Conservation (phyloP, 352 stramenopile species). For the Pythium volutum region DNA sequence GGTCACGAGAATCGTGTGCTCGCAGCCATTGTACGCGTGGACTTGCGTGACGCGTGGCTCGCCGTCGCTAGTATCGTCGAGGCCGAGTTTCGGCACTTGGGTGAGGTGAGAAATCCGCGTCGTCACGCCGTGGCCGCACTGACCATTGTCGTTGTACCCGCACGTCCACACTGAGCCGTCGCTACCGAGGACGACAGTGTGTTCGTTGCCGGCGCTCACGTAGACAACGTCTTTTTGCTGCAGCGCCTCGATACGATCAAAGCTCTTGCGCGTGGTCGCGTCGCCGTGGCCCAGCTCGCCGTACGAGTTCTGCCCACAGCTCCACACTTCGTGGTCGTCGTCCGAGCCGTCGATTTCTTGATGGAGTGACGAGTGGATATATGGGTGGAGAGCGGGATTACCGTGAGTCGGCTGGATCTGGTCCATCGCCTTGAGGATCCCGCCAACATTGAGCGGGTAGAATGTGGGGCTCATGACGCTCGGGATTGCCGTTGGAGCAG, state of each 20-base stretch:
- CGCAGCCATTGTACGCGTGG: constrained; percentile 92
- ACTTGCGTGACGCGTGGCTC: constrained; percentile 61
- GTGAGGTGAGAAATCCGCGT: constrained; percentile 74
- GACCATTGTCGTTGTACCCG: constrained; percentile 94
- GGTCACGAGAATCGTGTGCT: constrained; percentile 87
- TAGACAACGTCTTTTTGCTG: constrained; percentile 79
- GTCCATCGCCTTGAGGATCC: constrained; percentile 43
- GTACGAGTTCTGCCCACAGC: constrained; percentile 94
- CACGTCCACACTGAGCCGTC: constrained; percentile 84
- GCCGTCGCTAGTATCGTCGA: neutral
- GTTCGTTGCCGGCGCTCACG: constrained; percentile 91
- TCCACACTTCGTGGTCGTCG: constrained; percentile 89
- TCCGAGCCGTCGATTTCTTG: constrained; percentile 30
- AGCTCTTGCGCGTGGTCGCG: constrained; percentile 77
- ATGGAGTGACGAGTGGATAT: neutral
- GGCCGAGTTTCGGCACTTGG: constrained; percentile 56
- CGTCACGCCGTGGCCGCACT: constrained; percentile 88
- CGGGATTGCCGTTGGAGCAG: constrained; percentile 13
- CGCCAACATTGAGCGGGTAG: constrained; percentile 35
- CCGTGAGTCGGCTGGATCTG: constrained; percentile 25
- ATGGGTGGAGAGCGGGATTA: neutral
- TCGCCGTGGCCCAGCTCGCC: constrained; percentile 92
- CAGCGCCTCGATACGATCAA: constrained; percentile 68
- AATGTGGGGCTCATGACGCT: constrained; percentile 46
- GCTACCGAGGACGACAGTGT: constrained; percentile 79